These are phyloP conservation scores for Fraxinus americana DNA, from an alignment of 257 asterid species.

Conservation along the genomic window DNA sequence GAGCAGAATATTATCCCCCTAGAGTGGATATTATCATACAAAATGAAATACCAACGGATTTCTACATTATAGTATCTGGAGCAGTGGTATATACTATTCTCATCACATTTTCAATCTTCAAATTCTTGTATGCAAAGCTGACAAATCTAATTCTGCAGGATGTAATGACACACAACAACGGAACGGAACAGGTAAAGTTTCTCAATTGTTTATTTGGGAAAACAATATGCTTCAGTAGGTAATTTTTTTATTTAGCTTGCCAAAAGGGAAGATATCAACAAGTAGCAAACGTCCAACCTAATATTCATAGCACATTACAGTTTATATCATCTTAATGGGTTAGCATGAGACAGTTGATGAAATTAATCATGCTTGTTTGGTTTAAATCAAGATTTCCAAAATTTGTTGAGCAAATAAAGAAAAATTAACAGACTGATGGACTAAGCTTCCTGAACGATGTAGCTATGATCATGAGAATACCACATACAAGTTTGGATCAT, in stretches of 20 bases:
- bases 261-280: neutral
- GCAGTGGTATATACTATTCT: constrained; percentile 64
- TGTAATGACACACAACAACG: constrained; percentile 56
- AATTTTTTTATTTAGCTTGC: constrained; percentile 7
- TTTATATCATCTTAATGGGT: neutral
- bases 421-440: neutral
- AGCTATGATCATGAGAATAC: neutral
- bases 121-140: constrained; percentile 26
- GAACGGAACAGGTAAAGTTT: constrained; percentile 72
- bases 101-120: constrained; percentile 1
- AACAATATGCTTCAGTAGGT: neutral
- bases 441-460: constrained; percentile 8
- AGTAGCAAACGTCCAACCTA: neutral
- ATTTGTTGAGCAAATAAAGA: constrained; percentile 18
- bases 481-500: neutral
- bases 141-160: constrained; percentile 67
- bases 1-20: constrained; percentile 93
- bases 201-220: neutral
- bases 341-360: too few relatives aligned
- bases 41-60: constrained; percentile 91
- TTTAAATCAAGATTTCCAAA: constrained; percentile 21
- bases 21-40: constrained; percentile 82
- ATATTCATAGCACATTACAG: too few relatives aligned
- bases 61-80: constrained; percentile 86
- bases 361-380: constrained; percentile 16